Percentiles rank a stretch among this genome's conserved stretches.
Conservation (phyloP, 2,329 filamentous ascomycete species). For the Xylogone sp. region DNA sequence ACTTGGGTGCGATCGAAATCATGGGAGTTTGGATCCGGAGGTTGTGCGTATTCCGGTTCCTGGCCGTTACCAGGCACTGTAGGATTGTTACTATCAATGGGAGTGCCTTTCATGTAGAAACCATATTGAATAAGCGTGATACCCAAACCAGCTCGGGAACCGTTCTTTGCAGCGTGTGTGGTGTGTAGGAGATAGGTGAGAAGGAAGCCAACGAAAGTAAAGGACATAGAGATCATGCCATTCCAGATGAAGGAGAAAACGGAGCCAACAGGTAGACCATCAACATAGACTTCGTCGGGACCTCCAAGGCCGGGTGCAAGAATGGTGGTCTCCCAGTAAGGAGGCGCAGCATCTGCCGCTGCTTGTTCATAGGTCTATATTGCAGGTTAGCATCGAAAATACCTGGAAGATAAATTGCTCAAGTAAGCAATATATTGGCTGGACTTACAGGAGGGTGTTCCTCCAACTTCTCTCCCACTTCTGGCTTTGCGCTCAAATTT, state of each 20-base stretch:
- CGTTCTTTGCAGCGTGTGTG: slow-evolving; percentile 96
- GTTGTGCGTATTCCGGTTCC: slow-evolving; percentile 61
- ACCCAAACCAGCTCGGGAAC: slow-evolving; percentile 87
- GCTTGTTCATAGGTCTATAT: slow-evolving; percentile 93
- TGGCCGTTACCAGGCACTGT: slow-evolving; percentile 33
- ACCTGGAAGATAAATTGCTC: background rate
- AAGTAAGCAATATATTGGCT: too few relatives aligned
- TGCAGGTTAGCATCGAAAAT: slow-evolving; percentile 3
- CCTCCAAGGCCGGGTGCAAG: slow-evolving; percentile 85
- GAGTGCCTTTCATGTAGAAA: slow-evolving; percentile 80
- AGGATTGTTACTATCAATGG: slow-evolving; percentile 31
- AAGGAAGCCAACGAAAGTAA: slow-evolving; percentile 94
- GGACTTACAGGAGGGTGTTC: slow-evolving; percentile 88
- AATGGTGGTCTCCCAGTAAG: slow-evolving; percentile 99
- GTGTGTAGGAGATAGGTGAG: slow-evolving; percentile 98
- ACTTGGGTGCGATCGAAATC: slow-evolving; percentile 77
- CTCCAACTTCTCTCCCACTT: slow-evolving; percentile 73
- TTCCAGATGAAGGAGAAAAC: slow-evolving; percentile 89
- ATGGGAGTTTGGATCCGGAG: slow-evolving; percentile 85
- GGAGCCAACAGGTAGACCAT: slow-evolving; percentile 88
- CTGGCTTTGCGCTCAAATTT: slow-evolving; percentile 88
- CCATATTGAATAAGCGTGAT: slow-evolving; percentile 96
- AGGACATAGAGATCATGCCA: slow-evolving; percentile 94
- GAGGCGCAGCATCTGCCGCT: slow-evolving; percentile 89
- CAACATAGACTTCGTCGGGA: slow-evolving; percentile 94